Conservation (phyloP, 2,329 filamentous ascomycete genomes). For the Juglanconis oblonga region DNA sequence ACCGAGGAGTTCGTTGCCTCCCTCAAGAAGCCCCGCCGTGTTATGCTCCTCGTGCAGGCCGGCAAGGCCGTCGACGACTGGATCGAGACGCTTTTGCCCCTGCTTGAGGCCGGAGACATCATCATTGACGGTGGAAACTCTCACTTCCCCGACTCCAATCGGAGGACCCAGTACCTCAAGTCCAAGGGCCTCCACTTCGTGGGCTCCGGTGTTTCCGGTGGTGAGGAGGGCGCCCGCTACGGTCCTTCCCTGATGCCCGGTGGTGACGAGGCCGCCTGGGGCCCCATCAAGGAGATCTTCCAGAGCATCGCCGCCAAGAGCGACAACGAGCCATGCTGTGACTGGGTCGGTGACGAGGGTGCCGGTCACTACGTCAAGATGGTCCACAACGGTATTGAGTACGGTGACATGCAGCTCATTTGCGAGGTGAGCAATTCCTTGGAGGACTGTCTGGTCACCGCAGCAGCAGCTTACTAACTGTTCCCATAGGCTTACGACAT, state of each 20-base stretch:
- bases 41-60: constrained; percentile 99
- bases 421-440: constrained; percentile 69
- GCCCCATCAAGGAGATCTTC: constrained; percentile 98
- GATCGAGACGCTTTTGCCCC: constrained; percentile 89
- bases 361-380: constrained; percentile 99
- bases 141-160: constrained; percentile 98
- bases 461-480: constrained; percentile 2
- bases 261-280: constrained; percentile 98
- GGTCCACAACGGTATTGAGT: constrained; percentile 99
- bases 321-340: constrained; percentile 95
- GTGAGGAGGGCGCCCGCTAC: constrained; percentile 98
- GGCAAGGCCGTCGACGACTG: constrained; percentile 98
- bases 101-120: constrained; percentile 85
- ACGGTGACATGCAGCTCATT: constrained; percentile 99
- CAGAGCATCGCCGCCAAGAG: constrained; percentile 97
- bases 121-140: constrained; percentile 99
- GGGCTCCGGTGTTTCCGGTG: constrained; percentile 95
- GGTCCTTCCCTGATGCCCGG: constrained; percentile 98
- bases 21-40: constrained; percentile 93
- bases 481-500: constrained; percentile 86
- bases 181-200: constrained; percentile 92
- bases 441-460: neutral
- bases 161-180: constrained; percentile 84
- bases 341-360: constrained; percentile 99
- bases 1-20: constrained; percentile 93